These are phyloP conservation scores for Eucalyptus erythrocorys DNA, from an alignment of 345 rosid genomes.

Conservation along the genomic window DNA sequence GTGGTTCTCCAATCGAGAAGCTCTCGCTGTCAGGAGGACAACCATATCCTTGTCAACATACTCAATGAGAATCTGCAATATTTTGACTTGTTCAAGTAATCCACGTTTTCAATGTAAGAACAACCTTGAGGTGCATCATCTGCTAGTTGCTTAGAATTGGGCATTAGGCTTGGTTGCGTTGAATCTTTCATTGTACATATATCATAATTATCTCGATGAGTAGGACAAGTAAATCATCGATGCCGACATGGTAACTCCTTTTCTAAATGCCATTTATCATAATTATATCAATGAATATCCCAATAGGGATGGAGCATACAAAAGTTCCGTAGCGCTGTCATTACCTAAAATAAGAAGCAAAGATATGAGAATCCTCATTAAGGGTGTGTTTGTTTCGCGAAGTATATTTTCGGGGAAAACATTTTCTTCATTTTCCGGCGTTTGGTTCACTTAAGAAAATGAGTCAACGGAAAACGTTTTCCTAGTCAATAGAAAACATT, in stretches of 20 bases:
- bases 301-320: constrained; percentile 32
- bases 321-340: constrained; percentile 22
- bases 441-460: no score
- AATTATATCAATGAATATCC: constrained; percentile 20
- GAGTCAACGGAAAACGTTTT: no score
- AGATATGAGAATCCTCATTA: background rate
- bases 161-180: background rate
- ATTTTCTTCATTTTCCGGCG: no score
- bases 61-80: constrained; percentile 12
- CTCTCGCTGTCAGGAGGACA: constrained; percentile 25
- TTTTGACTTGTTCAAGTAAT: background rate
- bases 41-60: constrained; percentile 20
- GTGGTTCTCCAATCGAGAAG: constrained; percentile 30
- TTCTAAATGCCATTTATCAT: constrained; percentile 16
- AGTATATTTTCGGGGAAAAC: no score
- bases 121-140: constrained; percentile 1
- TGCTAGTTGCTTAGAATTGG: background rate
- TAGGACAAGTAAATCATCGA: constrained; percentile 28
- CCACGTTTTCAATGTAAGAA: background rate
- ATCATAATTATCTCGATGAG: background rate
- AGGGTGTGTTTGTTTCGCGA: no score
- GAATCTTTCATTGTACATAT: background rate
- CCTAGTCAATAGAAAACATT: no score
- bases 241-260: constrained; percentile 44
- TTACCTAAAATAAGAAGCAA: constrained; percentile 5